Conservation (phyloP, 1,284 basidiomycete genomes). For the Rhodotorula sp. region DNA sequence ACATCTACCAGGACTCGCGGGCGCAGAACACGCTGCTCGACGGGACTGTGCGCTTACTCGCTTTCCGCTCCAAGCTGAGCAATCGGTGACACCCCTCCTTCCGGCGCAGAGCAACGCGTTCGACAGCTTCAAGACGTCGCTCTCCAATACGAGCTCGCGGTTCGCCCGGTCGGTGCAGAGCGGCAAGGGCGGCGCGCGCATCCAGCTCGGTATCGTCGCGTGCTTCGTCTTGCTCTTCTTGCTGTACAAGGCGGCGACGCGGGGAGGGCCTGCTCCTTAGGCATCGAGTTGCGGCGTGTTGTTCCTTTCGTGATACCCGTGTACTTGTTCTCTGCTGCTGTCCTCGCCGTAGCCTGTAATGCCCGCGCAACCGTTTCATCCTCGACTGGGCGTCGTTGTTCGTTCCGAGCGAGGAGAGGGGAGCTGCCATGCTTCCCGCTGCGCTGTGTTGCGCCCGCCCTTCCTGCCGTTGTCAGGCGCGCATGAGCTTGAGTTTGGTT, state of each 20-base stretch:
- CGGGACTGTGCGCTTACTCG: conserved; percentile 35
- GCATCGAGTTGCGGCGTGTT: not conserved
- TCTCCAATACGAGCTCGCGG: conserved; percentile 34
- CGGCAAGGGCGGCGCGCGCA: conserved; percentile 26
- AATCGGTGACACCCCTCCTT: not conserved
- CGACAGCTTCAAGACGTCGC: conserved; percentile 44
- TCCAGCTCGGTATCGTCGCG: conserved; percentile 33
- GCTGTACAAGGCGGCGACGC: conserved; percentile 28
- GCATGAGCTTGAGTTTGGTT: too few species aligned
- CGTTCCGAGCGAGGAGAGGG: too few species aligned
- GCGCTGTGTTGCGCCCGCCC: too few species aligned
- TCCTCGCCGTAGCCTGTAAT: too few species aligned
- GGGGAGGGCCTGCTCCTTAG: not conserved
- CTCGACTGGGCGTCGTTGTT: too few species aligned
- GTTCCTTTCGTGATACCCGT: too few species aligned
- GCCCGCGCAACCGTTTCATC: too few species aligned
- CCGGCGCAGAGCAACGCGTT: conserved; percentile 40
- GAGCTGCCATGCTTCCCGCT: too few species aligned
- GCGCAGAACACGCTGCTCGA: conserved; percentile 44
- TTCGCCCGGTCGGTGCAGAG: conserved; percentile 34
- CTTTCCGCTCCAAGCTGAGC: too few species aligned
- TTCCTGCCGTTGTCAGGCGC: too few species aligned
- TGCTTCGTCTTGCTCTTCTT: conserved; percentile 34
- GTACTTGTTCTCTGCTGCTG: too few species aligned
- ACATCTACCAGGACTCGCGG: conserved; percentile 46